phyloP scores from a whole-genome alignment of 2,329 filamentous ascomycete genomes.

The Fusarium virguliforme region DNA sequence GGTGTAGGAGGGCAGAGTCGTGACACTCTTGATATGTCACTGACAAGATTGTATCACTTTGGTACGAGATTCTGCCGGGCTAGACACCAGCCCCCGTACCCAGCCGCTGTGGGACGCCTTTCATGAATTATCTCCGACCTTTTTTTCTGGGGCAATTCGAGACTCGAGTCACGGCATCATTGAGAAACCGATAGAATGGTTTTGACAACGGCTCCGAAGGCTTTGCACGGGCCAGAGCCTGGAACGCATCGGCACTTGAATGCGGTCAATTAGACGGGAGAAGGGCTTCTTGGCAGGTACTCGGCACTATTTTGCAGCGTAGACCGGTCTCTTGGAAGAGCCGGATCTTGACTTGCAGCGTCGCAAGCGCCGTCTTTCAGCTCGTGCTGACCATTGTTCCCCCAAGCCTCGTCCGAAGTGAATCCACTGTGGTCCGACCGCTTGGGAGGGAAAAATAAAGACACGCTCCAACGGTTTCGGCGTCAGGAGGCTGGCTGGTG shows the following conservation, averaged over 20 bases:
- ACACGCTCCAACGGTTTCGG: conserved; percentile 29
- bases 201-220: conserved; percentile 24
- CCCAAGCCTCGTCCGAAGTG: conserved; percentile 24
- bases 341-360: conserved; percentile 6
- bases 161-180: conserved; percentile 12
- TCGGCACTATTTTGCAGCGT: conserved; percentile 18
- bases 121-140: not conserved
- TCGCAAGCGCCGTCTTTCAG: conserved; percentile 35
- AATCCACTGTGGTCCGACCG: conserved; percentile 35
- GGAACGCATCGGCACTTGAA: conserved; percentile 13
- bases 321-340: not conserved
- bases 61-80: conserved; percentile 20
- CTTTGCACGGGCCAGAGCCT: conserved; percentile 30
- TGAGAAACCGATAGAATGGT: conserved; percentile 32
- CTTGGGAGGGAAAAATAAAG: conserved; percentile 12
- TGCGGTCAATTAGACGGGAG: conserved; percentile 2
- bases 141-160: conserved; percentile 2
- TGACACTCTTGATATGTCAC: conserved; percentile 32
- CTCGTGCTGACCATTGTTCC: conserved; percentile 23
- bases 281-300: conserved; percentile 1
- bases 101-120: conserved; percentile 15
- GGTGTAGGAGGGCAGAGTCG: not conserved
- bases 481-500: conserved; percentile 16
- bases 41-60: conserved; percentile 29
- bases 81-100: conserved; percentile 1